These are phyloP conservation scores for Novakomyces olei DNA, from an alignment of 805 yeast species.

Conservation along the genomic window DNA sequence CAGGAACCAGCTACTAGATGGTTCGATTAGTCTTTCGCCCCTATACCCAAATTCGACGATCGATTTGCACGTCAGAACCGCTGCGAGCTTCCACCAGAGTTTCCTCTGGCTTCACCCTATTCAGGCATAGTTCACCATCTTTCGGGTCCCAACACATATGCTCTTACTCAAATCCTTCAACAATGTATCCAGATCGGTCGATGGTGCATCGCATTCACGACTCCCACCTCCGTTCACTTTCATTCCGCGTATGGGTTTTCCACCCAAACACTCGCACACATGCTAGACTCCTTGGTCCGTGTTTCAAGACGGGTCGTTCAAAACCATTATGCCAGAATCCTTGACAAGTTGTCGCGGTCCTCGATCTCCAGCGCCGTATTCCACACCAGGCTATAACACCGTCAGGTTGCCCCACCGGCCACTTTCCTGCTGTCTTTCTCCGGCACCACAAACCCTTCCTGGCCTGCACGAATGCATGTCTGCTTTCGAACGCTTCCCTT, in stretches of 20 bases:
- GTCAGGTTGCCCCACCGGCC: slow-evolving; percentile 13
- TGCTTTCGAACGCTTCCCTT: slow-evolving; percentile 24
- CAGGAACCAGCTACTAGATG: slow-evolving; percentile 25
- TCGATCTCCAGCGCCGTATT: slow-evolving; percentile 10
- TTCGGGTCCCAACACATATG: slow-evolving; percentile 26
- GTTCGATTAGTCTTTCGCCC: slow-evolving; percentile 25
- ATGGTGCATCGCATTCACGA: slow-evolving; percentile 16
- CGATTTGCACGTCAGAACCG: slow-evolving; percentile 26
- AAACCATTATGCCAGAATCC: slow-evolving; percentile 20
- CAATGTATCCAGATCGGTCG: slow-evolving; percentile 20
- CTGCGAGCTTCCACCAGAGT: slow-evolving; percentile 26
- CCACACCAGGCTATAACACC: slow-evolving; percentile 9
- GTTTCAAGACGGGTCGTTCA: slow-evolving; percentile 20
- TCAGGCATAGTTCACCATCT: slow-evolving; percentile 26
- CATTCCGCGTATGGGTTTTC: slow-evolving; percentile 22
- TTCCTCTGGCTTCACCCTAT: slow-evolving; percentile 26
- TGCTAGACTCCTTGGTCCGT: slow-evolving; percentile 24
- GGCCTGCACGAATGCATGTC: slow-evolving; percentile 18
- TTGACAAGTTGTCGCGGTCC: slow-evolving; percentile 18
- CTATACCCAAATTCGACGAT: slow-evolving; percentile 24
- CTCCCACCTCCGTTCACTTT: slow-evolving; percentile 21
- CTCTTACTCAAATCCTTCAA: slow-evolving; percentile 24
- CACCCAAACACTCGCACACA: slow-evolving; percentile 23
- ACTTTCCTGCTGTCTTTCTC: slow-evolving; percentile 18
- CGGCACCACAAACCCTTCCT: slow-evolving; percentile 20